Conservation (phyloP, 2,329 filamentous ascomycete genomes). For the Aspergillus eucalypticola region DNA sequence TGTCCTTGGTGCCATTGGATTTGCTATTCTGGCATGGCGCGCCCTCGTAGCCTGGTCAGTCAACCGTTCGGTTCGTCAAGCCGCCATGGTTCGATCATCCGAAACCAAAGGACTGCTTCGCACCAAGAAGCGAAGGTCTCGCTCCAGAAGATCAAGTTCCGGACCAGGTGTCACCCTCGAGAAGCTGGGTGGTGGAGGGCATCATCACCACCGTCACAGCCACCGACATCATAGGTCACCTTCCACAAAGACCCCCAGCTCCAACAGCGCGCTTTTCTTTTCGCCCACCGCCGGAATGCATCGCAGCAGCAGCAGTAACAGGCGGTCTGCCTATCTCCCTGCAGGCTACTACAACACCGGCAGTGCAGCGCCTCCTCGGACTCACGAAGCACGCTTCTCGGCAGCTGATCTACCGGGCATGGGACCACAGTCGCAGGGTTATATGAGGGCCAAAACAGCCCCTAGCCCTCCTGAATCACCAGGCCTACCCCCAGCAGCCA, state of each 20-base stretch:
- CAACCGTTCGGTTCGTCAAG: conserved; percentile 84
- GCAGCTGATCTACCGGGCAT: conserved; percentile 64
- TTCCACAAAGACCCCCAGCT: conserved; percentile 44
- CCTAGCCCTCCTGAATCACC: conserved; percentile 68
- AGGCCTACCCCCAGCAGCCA: conserved; percentile 49
- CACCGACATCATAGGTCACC: conserved; percentile 30
- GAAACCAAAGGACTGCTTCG: conserved; percentile 70
- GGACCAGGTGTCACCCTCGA: conserved; percentile 55
- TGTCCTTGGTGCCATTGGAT: conserved; percentile 77
- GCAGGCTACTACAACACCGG: conserved; percentile 87
- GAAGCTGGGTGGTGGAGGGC: conserved; percentile 41
- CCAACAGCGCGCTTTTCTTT: conserved; percentile 84
- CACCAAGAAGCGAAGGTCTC: conserved; percentile 37
- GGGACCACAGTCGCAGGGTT: conserved; percentile 59
- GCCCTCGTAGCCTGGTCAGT: conserved; percentile 84
- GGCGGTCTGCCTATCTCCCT: conserved; percentile 77
- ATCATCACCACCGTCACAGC: conserved; percentile 35
- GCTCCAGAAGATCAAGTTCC: conserved; percentile 17
- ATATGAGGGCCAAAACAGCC: conserved; percentile 50
- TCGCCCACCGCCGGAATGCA: conserved; percentile 74
- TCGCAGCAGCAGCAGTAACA: conserved; percentile 59
- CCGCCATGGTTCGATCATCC: conserved; percentile 72
- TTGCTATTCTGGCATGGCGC: conserved; percentile 85
- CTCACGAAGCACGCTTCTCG: conserved; percentile 38
- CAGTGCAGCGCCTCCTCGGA: conserved; percentile 52